A percentile compares a stretch with the other conserved stretches of the same genome.
phyloP scores from a whole-genome alignment of 169 alveolate genomes.

The Cryptosporidium ubiquitum region DNA sequence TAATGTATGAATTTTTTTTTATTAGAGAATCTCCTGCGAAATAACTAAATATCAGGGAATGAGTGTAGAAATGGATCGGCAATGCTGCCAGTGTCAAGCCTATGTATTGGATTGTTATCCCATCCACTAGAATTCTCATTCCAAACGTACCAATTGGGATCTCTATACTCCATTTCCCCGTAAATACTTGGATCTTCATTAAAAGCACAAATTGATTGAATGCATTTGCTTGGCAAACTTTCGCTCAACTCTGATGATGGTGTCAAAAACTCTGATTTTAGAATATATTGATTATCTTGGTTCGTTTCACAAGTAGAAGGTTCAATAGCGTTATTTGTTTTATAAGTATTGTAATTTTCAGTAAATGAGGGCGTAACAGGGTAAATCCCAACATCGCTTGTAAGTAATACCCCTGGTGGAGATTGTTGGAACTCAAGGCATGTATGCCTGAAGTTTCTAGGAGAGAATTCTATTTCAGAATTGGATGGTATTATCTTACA shows the following conservation, averaged over 20 bases:
- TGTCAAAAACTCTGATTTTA: conserved; percentile 31
- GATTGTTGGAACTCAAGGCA: conserved; percentile 52
- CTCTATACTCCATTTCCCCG: conserved; percentile 52
- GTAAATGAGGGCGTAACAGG: conserved; percentile 57
- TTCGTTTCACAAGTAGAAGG: conserved; percentile 73
- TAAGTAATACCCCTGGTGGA: conserved; percentile 29
- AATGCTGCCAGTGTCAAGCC: conserved; percentile 51
- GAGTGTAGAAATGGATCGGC: conserved; percentile 58
- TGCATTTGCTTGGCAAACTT: neutral
- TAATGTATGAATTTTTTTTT: neutral
- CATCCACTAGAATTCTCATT: conserved; percentile 17
- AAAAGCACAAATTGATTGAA: conserved; percentile 21
- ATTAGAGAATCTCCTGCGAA: neutral
- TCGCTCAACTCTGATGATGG: conserved; percentile 46
- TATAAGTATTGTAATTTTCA: neutral
- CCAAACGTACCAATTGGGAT: conserved; percentile 71
- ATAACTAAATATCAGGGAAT: conserved; percentile 24
- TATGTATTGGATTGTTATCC: conserved; percentile 33
- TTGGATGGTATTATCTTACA: neutral
- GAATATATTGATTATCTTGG: conserved; percentile 11
- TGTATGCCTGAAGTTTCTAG: conserved; percentile 10
- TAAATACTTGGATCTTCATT: conserved; percentile 32
- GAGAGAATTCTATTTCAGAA: conserved; percentile 37
- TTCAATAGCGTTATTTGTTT: conserved; percentile 8
- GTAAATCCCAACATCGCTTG: conserved; percentile 57